These are phyloP conservation scores for Sporothrix schenckii DNA, from an alignment of 2,329 filamentous ascomycete species.

Conservation along the genomic window DNA sequence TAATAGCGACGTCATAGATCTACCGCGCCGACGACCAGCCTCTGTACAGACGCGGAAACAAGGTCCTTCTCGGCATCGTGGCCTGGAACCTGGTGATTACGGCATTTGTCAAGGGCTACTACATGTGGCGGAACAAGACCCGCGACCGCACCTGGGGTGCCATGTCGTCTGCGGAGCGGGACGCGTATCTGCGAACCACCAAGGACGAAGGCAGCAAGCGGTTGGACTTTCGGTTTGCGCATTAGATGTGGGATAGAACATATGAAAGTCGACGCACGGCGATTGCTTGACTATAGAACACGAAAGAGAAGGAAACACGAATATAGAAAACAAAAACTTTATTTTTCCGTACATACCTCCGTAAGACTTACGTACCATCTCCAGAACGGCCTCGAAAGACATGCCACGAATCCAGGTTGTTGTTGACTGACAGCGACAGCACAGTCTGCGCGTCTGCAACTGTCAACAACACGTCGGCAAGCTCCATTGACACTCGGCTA, in stretches of 20 bases:
- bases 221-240: constrained; percentile 20
- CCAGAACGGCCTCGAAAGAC: no score
- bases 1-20: constrained; percentile 35
- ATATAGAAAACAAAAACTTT: no score
- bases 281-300: no score
- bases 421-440: no score
- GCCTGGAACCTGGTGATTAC: constrained; percentile 44
- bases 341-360: no score
- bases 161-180: constrained; percentile 43
- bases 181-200: constrained; percentile 52
- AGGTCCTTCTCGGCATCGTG: constrained; percentile 47
- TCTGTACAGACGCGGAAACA: constrained; percentile 49
- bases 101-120: constrained; percentile 48
- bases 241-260: background rate
- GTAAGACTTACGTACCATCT: no score
- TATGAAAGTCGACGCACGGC: no score
- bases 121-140: constrained; percentile 42
- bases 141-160: background rate
- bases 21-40: constrained; percentile 51
- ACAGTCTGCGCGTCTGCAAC: no score
- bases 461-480: no score
- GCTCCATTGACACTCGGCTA: no score
- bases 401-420: no score
- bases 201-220: constrained; percentile 51
- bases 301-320: no score